Conservation (phyloP, 208 protist species). For the Leishmania arabica region DNA sequence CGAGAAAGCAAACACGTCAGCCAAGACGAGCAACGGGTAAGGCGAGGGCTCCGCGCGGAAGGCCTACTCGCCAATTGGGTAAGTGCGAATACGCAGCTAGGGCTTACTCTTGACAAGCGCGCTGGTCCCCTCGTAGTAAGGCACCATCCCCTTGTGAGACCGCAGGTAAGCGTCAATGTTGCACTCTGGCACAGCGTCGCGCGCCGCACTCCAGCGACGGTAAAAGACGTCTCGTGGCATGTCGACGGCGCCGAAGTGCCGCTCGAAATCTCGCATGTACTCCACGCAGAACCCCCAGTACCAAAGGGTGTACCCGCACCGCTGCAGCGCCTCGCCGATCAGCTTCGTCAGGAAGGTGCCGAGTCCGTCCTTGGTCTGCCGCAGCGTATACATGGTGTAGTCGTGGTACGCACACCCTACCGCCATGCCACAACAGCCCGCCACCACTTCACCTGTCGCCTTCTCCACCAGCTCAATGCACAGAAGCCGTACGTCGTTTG, state of each 20-base stretch:
- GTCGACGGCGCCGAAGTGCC: conserved; percentile 46
- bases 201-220: conserved; percentile 40
- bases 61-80: too few species aligned
- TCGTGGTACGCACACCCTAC: conserved; percentile 72
- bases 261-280: conserved; percentile 72
- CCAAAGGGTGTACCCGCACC: conserved; percentile 78
- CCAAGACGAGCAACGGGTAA: neutral
- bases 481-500: conserved; percentile 23
- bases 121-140: conserved; percentile 17
- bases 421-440: conserved; percentile 65
- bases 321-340: conserved; percentile 69
- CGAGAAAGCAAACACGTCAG: neutral
- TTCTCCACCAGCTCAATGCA: conserved; percentile 57
- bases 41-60: neutral
- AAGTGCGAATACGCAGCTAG: neutral
- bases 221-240: conserved; percentile 48
- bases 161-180: conserved; percentile 45
- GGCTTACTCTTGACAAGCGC: neutral
- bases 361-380: conserved; percentile 29
- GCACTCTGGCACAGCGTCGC: conserved; percentile 35
- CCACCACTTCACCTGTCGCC: conserved; percentile 34
- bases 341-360: conserved; percentile 68
- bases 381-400: conserved; percentile 80
- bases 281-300: conserved; percentile 71
- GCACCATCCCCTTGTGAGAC: conserved; percentile 47